Evolutionary conservation across 331 rosid genomes (phyloP), one percentile per base, ranked within the genome.

Genomic region (Quercus tomentella): DNA sequence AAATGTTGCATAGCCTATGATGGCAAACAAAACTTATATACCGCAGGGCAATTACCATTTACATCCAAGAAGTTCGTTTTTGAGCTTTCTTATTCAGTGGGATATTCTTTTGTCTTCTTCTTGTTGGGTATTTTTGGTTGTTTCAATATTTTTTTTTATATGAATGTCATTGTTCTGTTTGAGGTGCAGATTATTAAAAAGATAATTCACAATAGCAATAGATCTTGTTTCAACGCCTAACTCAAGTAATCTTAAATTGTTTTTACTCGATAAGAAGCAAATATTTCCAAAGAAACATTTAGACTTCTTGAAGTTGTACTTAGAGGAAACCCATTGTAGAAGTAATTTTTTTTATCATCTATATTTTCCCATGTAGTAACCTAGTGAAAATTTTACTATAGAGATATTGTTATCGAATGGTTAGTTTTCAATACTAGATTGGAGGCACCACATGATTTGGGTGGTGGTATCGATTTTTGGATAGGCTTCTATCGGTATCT

Each of bases 251-350:
- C 87, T 95, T 0, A 70, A 7, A 3, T 87, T 89, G 80, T 95
- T 89, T 82, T 65, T 93, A 4, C 11, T 12, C 0, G 30, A 93
- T 2, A 51, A 15, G 20, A 97, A 89, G 26, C 49, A 0, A 98
- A 93, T 18, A 10, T 43, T 18, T 98, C 99, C 0, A 86, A 89
- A 0, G 97, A 95, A 6, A 84, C 94, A 0, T 87, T 95, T 0
- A 98, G 93, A 86, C 90, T 75, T 0, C 91, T 95, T 17, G 98
- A 95, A 67, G 88, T 95, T 31, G 97, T 77, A 7, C 80, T 93
- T 2, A 77, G 98, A 30, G 88, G 87, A 2, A n/a, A 81, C 0
- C 93, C 99, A 0, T 84, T 98, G 0, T 35, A 70, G 9, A 56
- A 1, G 97, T 94, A 76, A 45, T 31, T 4, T 10, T 1, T 61